Conservation (phyloP, 1,284 basidiomycete genomes). For the Pisolithus thermaeus region DNA sequence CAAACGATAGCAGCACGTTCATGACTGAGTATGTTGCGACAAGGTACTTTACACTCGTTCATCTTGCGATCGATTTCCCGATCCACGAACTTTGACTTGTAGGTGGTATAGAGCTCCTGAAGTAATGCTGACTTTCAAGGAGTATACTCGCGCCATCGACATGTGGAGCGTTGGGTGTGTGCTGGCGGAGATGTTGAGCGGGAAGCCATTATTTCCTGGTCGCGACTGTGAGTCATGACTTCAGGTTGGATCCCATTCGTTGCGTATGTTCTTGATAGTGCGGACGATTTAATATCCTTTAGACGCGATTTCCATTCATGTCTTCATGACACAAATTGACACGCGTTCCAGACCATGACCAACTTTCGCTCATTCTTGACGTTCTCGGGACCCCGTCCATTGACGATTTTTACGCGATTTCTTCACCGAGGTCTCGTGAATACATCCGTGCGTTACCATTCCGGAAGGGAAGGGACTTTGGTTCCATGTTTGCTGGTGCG, state of each 20-base stretch:
- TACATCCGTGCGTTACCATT: slow-evolving; percentile 93
- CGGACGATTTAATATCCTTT: slow-evolving; percentile 1
- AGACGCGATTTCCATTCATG: slow-evolving; percentile 3
- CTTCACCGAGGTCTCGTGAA: slow-evolving; percentile 78
- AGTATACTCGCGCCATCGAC: slow-evolving; percentile 90
- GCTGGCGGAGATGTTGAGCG: slow-evolving; percentile 89
- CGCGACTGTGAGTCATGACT: slow-evolving; percentile 54
- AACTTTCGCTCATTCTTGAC: slow-evolving; percentile 82
- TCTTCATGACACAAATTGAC: background rate
- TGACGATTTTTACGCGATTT: slow-evolving; percentile 92
- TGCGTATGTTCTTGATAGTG: too few species aligned
- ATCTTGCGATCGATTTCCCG: background rate
- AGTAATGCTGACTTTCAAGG: slow-evolving; percentile 94
- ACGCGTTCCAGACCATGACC: slow-evolving; percentile 64
- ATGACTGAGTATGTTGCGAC: slow-evolving; percentile 96
- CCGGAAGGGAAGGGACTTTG: slow-evolving; percentile 78
- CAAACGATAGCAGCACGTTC: slow-evolving; percentile 80
- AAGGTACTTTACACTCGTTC: slow-evolving; percentile 35
- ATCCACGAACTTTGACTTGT: slow-evolving; percentile 8
- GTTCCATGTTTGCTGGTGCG: slow-evolving; percentile 71
- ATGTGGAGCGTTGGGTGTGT: slow-evolving; percentile 95
- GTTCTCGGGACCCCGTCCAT: slow-evolving; percentile 86
- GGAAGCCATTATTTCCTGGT: slow-evolving; percentile 88
- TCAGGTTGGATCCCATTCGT: background rate
- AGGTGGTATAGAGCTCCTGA: slow-evolving; percentile 95